These are phyloP conservation scores for Quaeritorhiza haematococci DNA, from an alignment of 371 early-diverging fungal species.

Conservation along the genomic window DNA sequence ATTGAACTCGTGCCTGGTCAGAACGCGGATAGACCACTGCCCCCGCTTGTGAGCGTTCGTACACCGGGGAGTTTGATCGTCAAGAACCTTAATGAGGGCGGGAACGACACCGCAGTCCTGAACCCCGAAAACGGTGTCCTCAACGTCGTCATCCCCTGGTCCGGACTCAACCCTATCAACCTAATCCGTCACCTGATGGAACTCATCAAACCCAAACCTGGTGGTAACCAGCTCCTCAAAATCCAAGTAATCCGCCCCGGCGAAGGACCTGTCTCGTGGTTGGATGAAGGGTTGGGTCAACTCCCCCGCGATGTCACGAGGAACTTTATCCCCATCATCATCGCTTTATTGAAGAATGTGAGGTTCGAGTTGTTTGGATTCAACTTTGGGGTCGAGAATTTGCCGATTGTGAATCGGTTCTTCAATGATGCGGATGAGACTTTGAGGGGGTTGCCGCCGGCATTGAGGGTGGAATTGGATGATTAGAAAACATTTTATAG, in stretches of 20 bases:
- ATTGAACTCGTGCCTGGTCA: neutral
- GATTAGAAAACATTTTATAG: too few relatives aligned
- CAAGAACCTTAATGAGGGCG: conserved; percentile 20
- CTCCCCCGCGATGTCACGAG: conserved; percentile 4
- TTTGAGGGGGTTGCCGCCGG: neutral
- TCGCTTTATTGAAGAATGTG: conserved; percentile 3
- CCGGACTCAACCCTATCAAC: conserved; percentile 13
- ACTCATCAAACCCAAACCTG: conserved; percentile 4
- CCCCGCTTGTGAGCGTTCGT: conserved; percentile 3
- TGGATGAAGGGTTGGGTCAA: conserved; percentile 6
- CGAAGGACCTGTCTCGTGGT: conserved; percentile 7
- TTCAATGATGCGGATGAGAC: neutral
- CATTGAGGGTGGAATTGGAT: too few relatives aligned
- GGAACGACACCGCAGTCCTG: conserved; percentile 1
- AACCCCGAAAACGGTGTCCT: conserved; percentile 5
- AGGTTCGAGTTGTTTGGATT: conserved; percentile 11
- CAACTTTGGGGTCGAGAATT: neutral
- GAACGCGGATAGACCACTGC: neutral
- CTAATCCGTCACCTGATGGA: conserved; percentile 4
- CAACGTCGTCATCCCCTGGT: conserved; percentile 7
- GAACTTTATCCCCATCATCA: conserved; percentile 5
- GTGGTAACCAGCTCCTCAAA: too few relatives aligned
- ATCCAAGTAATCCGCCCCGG: conserved; percentile 9
- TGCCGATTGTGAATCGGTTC: conserved; percentile 6
- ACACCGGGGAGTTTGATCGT: conserved; percentile 14